Conservation (phyloP, 768 basidiomycete genomes). For the Phlegmacium glaucopus region DNA sequence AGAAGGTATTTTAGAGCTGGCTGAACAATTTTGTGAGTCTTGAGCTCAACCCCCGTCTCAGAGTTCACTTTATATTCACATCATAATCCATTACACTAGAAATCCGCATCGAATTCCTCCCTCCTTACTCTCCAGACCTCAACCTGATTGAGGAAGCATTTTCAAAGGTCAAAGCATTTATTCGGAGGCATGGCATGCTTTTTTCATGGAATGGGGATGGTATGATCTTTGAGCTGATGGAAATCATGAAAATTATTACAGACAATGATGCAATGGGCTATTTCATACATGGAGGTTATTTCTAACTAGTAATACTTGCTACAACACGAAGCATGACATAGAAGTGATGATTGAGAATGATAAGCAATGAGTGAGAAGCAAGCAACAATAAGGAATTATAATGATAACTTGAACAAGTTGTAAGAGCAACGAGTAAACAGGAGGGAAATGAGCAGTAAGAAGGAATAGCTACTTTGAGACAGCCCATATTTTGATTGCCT, state of each 20-base stretch:
- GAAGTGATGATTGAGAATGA: too few relatives aligned
- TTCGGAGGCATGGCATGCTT: conserved; percentile 13
- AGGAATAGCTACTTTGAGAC: too few relatives aligned
- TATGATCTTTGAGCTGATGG: conserved; percentile 25
- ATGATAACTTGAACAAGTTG: too few relatives aligned
- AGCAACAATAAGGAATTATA: too few relatives aligned
- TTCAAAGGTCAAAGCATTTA: conserved; percentile 31
- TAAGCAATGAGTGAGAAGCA: too few relatives aligned
- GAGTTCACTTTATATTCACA: background rate
- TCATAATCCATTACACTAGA: conserved; percentile 5
- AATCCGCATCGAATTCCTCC: conserved; percentile 28
- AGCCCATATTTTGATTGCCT: too few relatives aligned
- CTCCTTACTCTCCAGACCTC: conserved; percentile 36
- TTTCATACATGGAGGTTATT: conserved; percentile 31
- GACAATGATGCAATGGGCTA: conserved; percentile 26
- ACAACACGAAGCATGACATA: too few relatives aligned
- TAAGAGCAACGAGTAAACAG: too few relatives aligned
- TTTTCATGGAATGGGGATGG: conserved; percentile 6
- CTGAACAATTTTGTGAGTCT: conserved; percentile 9
- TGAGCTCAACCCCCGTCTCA: too few relatives aligned
- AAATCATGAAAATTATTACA: conserved; percentile 24
- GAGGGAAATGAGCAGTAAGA: too few relatives aligned
- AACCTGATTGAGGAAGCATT: conserved; percentile 41
- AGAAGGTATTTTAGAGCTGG: conserved; percentile 20
- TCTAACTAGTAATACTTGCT: too few relatives aligned